Percentiles rank a stretch among this genome's conserved stretches.
Conservation (phyloP, 2,329 filamentous ascomycete species). For the Ophiognomonia clavigignenti-juglandacearum region DNA sequence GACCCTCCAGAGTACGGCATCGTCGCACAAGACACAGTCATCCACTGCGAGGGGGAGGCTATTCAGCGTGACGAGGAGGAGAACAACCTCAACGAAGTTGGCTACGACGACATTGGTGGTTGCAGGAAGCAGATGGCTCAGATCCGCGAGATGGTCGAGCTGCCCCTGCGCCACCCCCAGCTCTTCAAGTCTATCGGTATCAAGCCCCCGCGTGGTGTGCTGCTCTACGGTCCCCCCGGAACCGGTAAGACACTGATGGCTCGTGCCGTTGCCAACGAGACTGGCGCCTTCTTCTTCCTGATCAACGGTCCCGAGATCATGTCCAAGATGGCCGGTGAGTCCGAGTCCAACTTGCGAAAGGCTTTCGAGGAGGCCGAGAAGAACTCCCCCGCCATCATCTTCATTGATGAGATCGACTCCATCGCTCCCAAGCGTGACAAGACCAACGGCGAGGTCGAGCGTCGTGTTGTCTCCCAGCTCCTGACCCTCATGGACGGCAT, state of each 20-base stretch:
- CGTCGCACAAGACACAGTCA: slow-evolving; percentile 96
- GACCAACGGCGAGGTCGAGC: slow-evolving; percentile 98
- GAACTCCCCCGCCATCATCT: slow-evolving; percentile 98
- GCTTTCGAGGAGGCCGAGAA: slow-evolving; percentile 99
- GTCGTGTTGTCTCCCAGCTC: slow-evolving; percentile 95
- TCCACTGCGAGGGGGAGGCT: slow-evolving; percentile 93
- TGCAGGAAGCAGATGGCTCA: slow-evolving; percentile 99
- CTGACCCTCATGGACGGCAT: slow-evolving; percentile 97
- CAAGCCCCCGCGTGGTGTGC: slow-evolving; percentile 96
- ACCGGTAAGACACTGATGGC: slow-evolving; percentile 99
- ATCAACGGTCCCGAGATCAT: slow-evolving; percentile 99
- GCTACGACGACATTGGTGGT: slow-evolving; percentile 98
- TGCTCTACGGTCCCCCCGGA: slow-evolving; percentile 94
- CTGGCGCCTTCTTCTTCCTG: slow-evolving; percentile 97
- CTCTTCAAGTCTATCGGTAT: slow-evolving; percentile 99
- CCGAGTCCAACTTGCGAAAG: slow-evolving; percentile 95
- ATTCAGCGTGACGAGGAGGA: slow-evolving; percentile 99
- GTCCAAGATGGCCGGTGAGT: slow-evolving; percentile 99
- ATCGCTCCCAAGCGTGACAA: slow-evolving; percentile 99
- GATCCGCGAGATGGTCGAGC: slow-evolving; percentile 96
- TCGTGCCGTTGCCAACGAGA: slow-evolving; percentile 97
- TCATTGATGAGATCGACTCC: slow-evolving; percentile 99
- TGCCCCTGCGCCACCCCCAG: slow-evolving; percentile 93
- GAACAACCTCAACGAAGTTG: slow-evolving; percentile 98
- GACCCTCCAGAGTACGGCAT: slow-evolving; percentile 98